These are phyloP conservation scores for Logfia minima DNA, from an alignment of 129 eudicot species.

Conservation along the genomic window DNA sequence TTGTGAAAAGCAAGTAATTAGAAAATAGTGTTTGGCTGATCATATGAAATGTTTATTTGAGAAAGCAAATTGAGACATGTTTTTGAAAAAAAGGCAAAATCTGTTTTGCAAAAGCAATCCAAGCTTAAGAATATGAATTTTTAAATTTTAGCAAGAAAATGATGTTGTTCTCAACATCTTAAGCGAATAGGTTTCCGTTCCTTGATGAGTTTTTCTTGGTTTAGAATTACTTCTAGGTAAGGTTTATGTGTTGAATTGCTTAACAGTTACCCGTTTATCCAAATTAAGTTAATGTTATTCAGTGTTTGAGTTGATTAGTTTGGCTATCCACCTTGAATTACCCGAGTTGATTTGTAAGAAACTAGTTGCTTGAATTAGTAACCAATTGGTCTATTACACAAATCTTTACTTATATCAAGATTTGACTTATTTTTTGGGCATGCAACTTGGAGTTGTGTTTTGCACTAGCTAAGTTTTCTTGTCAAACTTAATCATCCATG, in stretches of 20 bases:
- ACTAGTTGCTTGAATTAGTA: not conserved
- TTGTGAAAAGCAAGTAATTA: not conserved
- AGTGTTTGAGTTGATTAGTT: not conserved
- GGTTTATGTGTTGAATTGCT: not conserved
- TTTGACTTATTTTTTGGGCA: not conserved
- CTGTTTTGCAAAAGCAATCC: too few species aligned
- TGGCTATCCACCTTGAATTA: not conserved
- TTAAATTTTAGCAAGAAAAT: not conserved
- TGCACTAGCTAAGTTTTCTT: not conserved
- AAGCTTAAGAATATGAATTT: not conserved
- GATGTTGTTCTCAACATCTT: not conserved
- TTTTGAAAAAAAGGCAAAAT: too few species aligned
- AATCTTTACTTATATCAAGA: not conserved
- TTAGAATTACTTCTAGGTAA: not conserved
- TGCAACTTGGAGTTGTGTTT: not conserved
- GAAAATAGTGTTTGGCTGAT: not conserved
- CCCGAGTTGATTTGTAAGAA: not conserved
- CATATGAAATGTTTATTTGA: not conserved
- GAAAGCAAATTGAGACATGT: not conserved
- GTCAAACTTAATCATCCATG: not conserved
- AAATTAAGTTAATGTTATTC: not conserved
- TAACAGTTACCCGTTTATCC: not conserved
- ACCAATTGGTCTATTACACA: not conserved
- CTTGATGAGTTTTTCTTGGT: not conserved
- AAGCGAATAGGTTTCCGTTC: not conserved